These are phyloP conservation scores for Priceomyces fermenticarens DNA, from an alignment of 805 yeast species.

Conservation along the genomic window DNA sequence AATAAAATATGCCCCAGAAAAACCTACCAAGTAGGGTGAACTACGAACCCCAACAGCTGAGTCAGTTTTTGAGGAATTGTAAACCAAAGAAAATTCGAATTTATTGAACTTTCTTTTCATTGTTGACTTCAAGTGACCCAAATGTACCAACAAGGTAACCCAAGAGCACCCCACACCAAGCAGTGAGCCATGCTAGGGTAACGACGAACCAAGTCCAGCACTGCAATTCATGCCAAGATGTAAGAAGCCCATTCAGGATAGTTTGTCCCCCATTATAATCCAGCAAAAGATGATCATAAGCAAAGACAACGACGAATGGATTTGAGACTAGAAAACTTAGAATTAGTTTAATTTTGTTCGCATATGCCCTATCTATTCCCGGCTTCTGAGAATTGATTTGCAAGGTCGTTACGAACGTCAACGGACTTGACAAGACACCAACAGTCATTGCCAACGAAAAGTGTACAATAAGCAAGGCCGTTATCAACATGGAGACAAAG, in stretches of 20 bases:
- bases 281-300: constrained; percentile 27
- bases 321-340: constrained; percentile 43
- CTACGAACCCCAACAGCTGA: no score
- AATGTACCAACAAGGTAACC: constrained; percentile 30
- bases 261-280: constrained; percentile 31
- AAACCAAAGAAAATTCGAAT: no score
- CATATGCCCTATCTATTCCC: background rate
- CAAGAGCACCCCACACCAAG: constrained; percentile 54
- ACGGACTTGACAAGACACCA: constrained; percentile 72
- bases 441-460: constrained; percentile 75
- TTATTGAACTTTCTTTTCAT: constrained; percentile 1
- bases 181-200: constrained; percentile 76
- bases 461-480: constrained; percentile 76
- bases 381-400: background rate
- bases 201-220: constrained; percentile 86
- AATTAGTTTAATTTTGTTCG: constrained; percentile 19
- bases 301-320: constrained; percentile 42
- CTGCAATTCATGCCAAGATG: constrained; percentile 65
- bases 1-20: no score
- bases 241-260: constrained; percentile 50
- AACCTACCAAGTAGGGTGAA: no score
- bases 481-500: constrained; percentile 61
- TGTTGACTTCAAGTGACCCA: constrained; percentile 2
- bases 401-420: constrained; percentile 41
- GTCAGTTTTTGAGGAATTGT: no score